Conservation (phyloP, 192 early-diverging fungal species). For the Linnemannia elongata region DNA sequence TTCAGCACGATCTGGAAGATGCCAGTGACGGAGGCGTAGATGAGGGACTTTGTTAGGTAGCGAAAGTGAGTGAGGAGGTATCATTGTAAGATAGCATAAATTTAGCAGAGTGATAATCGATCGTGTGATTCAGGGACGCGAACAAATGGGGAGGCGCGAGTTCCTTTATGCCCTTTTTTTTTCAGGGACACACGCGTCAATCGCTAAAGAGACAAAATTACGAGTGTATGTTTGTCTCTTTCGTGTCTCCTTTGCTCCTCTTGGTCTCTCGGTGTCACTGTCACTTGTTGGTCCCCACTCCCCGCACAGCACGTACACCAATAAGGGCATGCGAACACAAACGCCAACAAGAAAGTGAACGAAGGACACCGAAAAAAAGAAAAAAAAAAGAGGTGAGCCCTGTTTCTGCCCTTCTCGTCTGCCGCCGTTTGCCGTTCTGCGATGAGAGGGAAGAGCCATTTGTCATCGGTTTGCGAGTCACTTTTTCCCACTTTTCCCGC, state of each 20-base stretch:
- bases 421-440: no score
- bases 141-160: not conserved
- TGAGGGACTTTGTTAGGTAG: not conserved
- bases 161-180: not conserved
- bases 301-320: no score
- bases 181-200: not conserved
- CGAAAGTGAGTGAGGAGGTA: not conserved
- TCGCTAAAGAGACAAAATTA: not conserved
- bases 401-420: not conserved
- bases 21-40: constrained; percentile 17
- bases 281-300: no score
- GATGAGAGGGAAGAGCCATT: not conserved
- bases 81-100: not conserved
- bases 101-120: not conserved
- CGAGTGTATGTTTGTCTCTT: not conserved
- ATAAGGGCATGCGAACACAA: no score
- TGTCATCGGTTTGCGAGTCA: constrained; percentile 3
- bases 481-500: not conserved
- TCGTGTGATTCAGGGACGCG: not conserved
- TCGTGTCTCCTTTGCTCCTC: no score
- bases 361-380: no score
- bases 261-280: no score
- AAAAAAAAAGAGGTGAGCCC: not conserved
- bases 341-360: no score
- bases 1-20: constrained; percentile 27